Conservation (phyloP, 495 filamentous ascomycete species). For the Aspergillus kassunensis region DNA sequence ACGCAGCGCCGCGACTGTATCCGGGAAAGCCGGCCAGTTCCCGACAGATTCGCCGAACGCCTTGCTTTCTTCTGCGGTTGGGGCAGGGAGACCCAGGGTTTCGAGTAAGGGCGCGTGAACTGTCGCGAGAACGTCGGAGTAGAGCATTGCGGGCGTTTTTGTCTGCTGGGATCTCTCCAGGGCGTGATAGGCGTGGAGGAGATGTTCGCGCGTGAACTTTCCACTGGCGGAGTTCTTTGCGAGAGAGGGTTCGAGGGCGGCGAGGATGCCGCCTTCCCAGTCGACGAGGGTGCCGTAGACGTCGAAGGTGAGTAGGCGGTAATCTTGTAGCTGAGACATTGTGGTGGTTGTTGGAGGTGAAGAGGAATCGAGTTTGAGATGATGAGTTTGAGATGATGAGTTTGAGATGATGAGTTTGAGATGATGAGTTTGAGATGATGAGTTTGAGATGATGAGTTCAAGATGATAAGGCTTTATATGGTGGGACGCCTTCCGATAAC, state of each 20-base stretch:
- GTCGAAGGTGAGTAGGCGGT: conserved; percentile 64
- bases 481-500: no score
- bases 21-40: conserved; percentile 60
- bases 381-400: not conserved
- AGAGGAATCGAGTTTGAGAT: not conserved
- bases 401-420: no score
- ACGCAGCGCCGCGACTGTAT: conserved; percentile 57
- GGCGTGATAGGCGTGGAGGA: conserved; percentile 35
- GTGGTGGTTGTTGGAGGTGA: not conserved
- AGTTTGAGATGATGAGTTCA: no score
- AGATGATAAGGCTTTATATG: no score
- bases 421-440: no score
- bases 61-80: conserved; percentile 25
- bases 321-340: conserved; percentile 37
- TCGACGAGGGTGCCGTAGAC: conserved; percentile 81
- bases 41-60: conserved; percentile 53
- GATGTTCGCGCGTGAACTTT: conserved; percentile 24
- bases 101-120: conserved; percentile 43
- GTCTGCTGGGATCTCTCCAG: conserved; percentile 45
- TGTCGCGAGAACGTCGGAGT: conserved; percentile 52
- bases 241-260: conserved; percentile 40
- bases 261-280: conserved; percentile 55
- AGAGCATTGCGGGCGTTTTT: conserved; percentile 49
- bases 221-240: conserved; percentile 28
- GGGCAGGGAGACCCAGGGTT: conserved; percentile 34